phyloP scores from a whole-genome alignment of 768 basidiomycete species.

The Chalciporus piperatus region DNA sequence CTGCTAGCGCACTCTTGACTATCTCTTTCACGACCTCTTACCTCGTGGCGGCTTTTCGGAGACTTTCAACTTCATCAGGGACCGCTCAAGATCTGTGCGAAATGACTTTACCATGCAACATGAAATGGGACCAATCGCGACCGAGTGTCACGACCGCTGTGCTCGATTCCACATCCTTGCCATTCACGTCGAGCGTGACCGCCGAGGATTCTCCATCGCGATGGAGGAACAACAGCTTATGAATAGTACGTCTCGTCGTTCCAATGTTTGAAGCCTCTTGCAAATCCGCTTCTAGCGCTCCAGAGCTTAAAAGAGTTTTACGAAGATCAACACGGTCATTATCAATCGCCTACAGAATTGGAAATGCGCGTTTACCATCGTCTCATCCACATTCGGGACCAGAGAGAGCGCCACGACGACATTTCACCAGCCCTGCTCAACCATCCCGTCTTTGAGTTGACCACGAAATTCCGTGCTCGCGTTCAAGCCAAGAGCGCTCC shows the following conservation, averaged over 20 bases:
- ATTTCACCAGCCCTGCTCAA: slow-evolving; percentile 65
- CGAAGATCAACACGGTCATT: slow-evolving; percentile 69
- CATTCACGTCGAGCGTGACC: slow-evolving; percentile 63
- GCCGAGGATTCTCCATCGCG: slow-evolving; percentile 53
- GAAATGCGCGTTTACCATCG: slow-evolving; percentile 97
- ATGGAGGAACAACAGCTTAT: slow-evolving; percentile 88
- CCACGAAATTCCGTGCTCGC: slow-evolving; percentile 73
- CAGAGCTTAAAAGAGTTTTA: slow-evolving; percentile 94
- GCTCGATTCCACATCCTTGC: slow-evolving; percentile 91
- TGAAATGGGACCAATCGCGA: slow-evolving; percentile 69
- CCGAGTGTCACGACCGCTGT: slow-evolving; percentile 90
- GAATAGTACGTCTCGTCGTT: slow-evolving; percentile 62
- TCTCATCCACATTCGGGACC: slow-evolving; percentile 86
- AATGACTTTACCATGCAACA: slow-evolving; percentile 96
- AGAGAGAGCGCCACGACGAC: slow-evolving; percentile 69
- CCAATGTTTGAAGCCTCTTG: background rate
- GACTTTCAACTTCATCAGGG: slow-evolving; percentile 83
- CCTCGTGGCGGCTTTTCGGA: slow-evolving; percentile 63
- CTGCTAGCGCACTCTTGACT: slow-evolving; percentile 80
- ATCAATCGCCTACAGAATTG: slow-evolving; percentile 78
- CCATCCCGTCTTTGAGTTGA: slow-evolving; percentile 78
- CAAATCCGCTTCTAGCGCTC: slow-evolving; percentile 55
- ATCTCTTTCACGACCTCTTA: slow-evolving; percentile 85
- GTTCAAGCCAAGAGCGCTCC: slow-evolving; percentile 79
- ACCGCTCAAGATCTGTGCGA: slow-evolving; percentile 85